Base-by-base conservation (phyloP, 2,329 filamentous ascomycete species). In the Microdochium paspali region DNA sequence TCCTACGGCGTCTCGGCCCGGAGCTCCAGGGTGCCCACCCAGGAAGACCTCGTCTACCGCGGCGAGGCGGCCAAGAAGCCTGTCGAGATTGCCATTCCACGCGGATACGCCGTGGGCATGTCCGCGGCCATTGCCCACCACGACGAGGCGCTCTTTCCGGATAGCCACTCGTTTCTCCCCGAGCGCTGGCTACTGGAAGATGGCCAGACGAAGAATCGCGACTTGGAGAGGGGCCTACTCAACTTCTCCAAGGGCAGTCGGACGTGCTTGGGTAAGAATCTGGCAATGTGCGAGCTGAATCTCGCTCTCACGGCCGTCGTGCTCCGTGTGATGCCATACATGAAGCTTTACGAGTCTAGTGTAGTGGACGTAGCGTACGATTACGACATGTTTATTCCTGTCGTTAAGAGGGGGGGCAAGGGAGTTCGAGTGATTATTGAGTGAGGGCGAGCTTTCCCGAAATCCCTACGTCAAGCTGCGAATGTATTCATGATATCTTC, bases 161-260 rank as follows among this genome's bases (percentile, higher is more conserved):
- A 70, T 3, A 63, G 69, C 0, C 55, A 68, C 32, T 48, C 53
- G 0, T 74, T 69, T 47, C 44, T 51, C 3, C 70, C 70, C 0
- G 66, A 71, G 35, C 62, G 70, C 3, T 73, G 65, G 61, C 50
- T 72, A n/a, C 18, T 4, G 63, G 55, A 63, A 30, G 57, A 60
- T 24, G 52, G 61, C 23, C 53, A 54, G 45, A 47, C 58, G 25
- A 52, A 50, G 25, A 58, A 58, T 3, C 62, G 61, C 40, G 53
- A 57, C 1, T 49, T 70, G 0, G 63, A 69, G 24, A 59, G 59
- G n/a, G 63, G 61, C 35, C 60, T 72, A 40, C 57, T 72, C 13
- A 47, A 66, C 1, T 74, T 73, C 50, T 65, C 62, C 3, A 69
- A 64, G 44, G 71, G 68, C 2, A 59, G 61, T 3, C 54, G 70